Base-by-base conservation (phyloP, 148 eudicot genomes). In the Chenopodium album region DNA sequence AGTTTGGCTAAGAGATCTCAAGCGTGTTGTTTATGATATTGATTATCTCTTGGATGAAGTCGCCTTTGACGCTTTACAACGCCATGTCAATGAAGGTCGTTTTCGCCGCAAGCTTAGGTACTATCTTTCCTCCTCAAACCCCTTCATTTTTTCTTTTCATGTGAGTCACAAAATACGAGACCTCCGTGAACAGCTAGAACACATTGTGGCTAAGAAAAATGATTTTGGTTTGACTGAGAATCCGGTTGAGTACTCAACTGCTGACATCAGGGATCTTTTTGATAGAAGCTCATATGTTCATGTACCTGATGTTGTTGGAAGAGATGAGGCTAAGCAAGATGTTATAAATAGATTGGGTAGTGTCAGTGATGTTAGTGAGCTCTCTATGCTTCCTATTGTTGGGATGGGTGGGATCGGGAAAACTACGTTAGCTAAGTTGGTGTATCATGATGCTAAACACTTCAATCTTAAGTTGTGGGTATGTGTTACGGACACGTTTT, bases 331-430 rank as follows among this genome's bases (percentile, higher is more conserved):
- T 52, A 82, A 76, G 26, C 48, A 74, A 1, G 62, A 37, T 4
- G 72, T 84, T 0, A 59, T 82, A 3, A 59, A 9, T 2, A 66
- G 29, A 12, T 29, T 86, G 34, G 0, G 12, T 8, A 11, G 62
- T 23, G 17, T 73, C 23, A 10, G 5, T 9, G 17, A 70, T 34
- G 69, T 2, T 83, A 23, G n/a, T 2, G 8, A 48, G 52, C 52
- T 28, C 28, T 13, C 79, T 14, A 84, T 88, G 31, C 66, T 88
- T 59, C 82, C 86, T 6, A 71, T 86, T 7, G 46, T 84, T 13
- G 85, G 87, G 26, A 73, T 84, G 44, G 83, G 84, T 19, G 88
- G 88, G 29, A 66, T 86, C 16, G 90, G 87, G 9, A 88, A 88
- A 71, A 88, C 84, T 22, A 46, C 82, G 12, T 77, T 88, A 7